Evolutionary conservation across 768 basidiomycete species (phyloP), one percentile per base, ranked within the genome.

Genomic region (Trametes gibbosa): DNA sequence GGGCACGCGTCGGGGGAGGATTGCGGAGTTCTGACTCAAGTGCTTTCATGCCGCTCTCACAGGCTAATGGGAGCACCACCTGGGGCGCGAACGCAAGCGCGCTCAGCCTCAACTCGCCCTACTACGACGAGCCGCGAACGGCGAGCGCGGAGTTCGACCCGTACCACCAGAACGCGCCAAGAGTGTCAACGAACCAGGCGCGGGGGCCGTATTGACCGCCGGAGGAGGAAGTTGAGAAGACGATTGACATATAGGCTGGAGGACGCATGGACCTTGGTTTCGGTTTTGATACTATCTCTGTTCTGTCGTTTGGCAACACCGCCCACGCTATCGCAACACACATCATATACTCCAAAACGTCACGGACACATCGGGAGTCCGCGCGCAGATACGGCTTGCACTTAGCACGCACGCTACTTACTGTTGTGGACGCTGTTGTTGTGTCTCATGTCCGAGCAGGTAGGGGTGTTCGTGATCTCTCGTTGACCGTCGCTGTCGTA

Each of bases 41-140:
- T 62, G 81, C 86, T 35, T 89, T 90, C 66, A 75, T 87, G 51
- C 88, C 89, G n/a, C 70, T 90, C 66, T 81, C 83, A 63, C 85
- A 86, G 68, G 81, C 80, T 66, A 85, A 83, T 66, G 65, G 75
- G 54, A 83, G 80, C 65, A 77, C 76, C 64, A 77, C 79, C 48
- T 86, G 84, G 84, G 67, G 56, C 47, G 52, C 59, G 59, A 83
- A 83, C 63, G 75, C 77, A 47, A 87, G 85, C 68, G 77, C 70
- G 19, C 69, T 70, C 35, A 81, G 77, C 65, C 68, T 86, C 74
- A 59, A 74, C 76, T 46, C 56, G 57, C 72, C 71, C 17, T 76
- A 75, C 64, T 73, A 67, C 53, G 76, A 79, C 55, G 70, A 73
- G n/a, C 39, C 51, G 35, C 56, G 72, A 61, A 41, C 61, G 53